Percentiles rank a stretch among this genome's conserved stretches.
phyloP scores from a whole-genome alignment of 2,329 filamentous ascomycete species.

The Cytospora leucostoma region DNA sequence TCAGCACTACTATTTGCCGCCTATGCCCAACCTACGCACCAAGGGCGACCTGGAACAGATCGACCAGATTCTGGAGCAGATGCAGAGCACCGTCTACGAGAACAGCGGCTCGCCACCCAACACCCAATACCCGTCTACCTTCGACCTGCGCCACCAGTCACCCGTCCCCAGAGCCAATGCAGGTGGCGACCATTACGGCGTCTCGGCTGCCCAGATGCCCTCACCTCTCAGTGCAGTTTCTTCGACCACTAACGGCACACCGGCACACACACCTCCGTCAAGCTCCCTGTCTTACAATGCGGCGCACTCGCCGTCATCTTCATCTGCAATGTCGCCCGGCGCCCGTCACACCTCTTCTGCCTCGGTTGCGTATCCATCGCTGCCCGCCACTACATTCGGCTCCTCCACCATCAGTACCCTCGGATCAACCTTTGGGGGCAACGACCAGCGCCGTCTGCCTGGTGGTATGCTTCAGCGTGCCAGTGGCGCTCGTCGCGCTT shows the following conservation, averaged over 20 bases:
- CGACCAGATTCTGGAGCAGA: conserved; percentile 92
- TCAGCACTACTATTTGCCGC: conserved; percentile 84
- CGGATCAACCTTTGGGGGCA: conserved; percentile 65
- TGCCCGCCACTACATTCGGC: conserved; percentile 69
- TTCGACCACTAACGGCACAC: conserved; percentile 63
- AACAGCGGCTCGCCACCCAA: conserved; percentile 81
- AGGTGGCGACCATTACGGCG: conserved; percentile 37
- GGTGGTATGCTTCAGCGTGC: conserved; percentile 67
- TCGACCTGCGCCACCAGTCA: conserved; percentile 55
- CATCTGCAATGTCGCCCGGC: conserved; percentile 67
- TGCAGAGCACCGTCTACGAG: conserved; percentile 95
- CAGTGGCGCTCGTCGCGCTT: conserved; percentile 46
- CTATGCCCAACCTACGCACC: conserved; percentile 84
- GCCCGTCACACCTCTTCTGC: conserved; percentile 61
- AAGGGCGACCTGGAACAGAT: conserved; percentile 94
- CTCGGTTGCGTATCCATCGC: conserved; percentile 72
- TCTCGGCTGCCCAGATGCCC: conserved; percentile 56
- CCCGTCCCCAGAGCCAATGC: conserved; percentile 35
- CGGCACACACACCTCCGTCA: conserved; percentile 74
- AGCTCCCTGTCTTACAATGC: conserved; percentile 77
- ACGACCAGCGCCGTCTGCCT: conserved; percentile 61
- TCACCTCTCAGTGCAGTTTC: conserved; percentile 61
- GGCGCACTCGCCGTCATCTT: conserved; percentile 74
- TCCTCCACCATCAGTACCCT: conserved; percentile 71
- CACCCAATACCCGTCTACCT: conserved; percentile 71